Conservation (phyloP, 345 rosid species). For the Brassica nigra region DNA sequence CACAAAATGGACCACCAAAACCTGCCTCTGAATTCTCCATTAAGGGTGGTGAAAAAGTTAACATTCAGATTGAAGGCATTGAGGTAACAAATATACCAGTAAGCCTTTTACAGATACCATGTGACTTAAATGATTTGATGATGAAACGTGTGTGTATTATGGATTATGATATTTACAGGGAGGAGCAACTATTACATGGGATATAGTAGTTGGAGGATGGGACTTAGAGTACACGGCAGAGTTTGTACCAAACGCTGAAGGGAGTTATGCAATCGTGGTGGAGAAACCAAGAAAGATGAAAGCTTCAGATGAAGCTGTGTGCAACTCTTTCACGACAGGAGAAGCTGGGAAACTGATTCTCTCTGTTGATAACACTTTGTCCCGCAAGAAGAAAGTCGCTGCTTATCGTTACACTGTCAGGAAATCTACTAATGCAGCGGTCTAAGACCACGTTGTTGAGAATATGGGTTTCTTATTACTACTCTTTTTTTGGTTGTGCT, state of each 20-base stretch:
- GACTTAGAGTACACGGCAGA: constrained; percentile 96
- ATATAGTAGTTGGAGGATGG: constrained; percentile 97
- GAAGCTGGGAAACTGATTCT: constrained; percentile 90
- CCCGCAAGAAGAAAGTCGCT: constrained; percentile 83
- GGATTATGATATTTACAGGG: not conserved
- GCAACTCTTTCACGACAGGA: constrained; percentile 67
- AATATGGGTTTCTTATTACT: constrained; percentile 24
- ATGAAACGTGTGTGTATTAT: too few relatives aligned
- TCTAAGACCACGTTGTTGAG: constrained; percentile 2
- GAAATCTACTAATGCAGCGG: constrained; percentile 49
- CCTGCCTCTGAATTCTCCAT: constrained; percentile 90
- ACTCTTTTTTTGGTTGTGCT: constrained; percentile 23
- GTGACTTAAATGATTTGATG: not conserved
- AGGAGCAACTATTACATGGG: constrained; percentile 78
- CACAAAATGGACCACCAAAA: constrained; percentile 64
- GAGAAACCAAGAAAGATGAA: constrained; percentile 68
- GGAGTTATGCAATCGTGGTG: constrained; percentile 77
- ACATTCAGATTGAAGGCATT: constrained; percentile 95
- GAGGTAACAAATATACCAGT: constrained; percentile 53
- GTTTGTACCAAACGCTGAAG: constrained; percentile 79
- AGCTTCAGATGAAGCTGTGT: constrained; percentile 68
- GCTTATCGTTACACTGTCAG: constrained; percentile 89
- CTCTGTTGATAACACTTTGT: constrained; percentile 80
- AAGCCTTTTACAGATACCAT: not conserved
- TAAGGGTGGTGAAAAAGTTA: constrained; percentile 95